Base-by-base conservation (phyloP, 768 basidiomycete genomes). In the Mycena rosella region DNA sequence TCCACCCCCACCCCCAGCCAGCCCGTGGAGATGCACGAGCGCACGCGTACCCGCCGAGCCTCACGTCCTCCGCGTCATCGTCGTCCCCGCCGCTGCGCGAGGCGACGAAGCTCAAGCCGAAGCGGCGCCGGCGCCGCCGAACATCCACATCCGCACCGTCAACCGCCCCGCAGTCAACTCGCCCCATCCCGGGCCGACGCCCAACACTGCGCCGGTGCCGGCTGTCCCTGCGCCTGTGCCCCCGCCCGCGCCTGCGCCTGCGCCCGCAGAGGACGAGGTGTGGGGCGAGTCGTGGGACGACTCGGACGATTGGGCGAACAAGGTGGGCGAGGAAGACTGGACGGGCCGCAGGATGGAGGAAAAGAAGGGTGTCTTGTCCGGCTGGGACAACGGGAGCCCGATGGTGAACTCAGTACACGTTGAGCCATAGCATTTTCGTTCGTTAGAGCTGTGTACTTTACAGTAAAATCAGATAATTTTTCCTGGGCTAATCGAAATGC, bases 41-140 rank as follows among this genome's bases (percentile, higher is more conserved):
- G 36, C 88, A 91, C 70, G 83, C 87, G 27, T 92, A 92, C 74
- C 91, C 91, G 32, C 91, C 91, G 17, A 86, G 84, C 70, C 72
- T 82, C 44, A 76, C 84, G 2, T 82, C 80, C 7, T 72, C 81
- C 6, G 76, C 78, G 45, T 74, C 81, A 20, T 70, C 76, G 34
- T 75, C 80, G 18, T 74, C 78, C 27, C 74, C 76, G 47, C 78
- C 76, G 48, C 61, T 74, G 3, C 38, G 78, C 77, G 63, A 82
- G 73, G 66, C 81, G 30, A 72, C 42, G 47, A 68, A 73, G 56
- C 81, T 82, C 65, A 81, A 84, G 44, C 76, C 78, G 17, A 84
- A 83, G 71, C 81, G 80, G 22, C 78, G 80, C 17, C 78, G 5
- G 78, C 83, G 11, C 83, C 84, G 34, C 76, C 84, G 17, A 79